Evolutionary conservation across 2,329 filamentous ascomycete species (phyloP), one percentile per base, ranked within the genome.

Genomic region (Exophiala bonariae): DNA sequence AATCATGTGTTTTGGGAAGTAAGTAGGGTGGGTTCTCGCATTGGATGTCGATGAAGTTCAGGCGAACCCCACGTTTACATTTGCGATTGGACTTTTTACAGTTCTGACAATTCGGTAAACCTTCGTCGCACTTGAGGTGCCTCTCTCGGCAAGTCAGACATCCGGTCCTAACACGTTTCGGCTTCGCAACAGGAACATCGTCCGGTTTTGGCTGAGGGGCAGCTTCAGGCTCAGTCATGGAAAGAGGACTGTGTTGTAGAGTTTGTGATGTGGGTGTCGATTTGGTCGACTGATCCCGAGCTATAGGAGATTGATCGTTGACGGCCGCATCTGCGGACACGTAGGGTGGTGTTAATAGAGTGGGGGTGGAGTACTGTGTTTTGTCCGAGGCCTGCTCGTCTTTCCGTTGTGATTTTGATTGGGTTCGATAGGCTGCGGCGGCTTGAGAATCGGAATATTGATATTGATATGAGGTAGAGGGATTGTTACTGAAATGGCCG

Each of bases 41-140:
- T 52, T 85, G 85, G 3, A 85, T 86, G 63, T 96, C 90, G 58
- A 96, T 90, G 61, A 96, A 97, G 69, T 96, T 96, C 32, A 97
- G 75, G 30, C 89, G 81, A 41, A 96, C 76, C 14, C 91, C 92
- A 58, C 90, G 82, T 65, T 91, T 90, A 73, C 92, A 97, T 47
- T 84, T 75, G 41, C 92, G 78, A 61, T 83, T 91, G 42, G 91
- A 93, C 70, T 95, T 96, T 49, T 82, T 81, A 69, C 92, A 96
- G 62, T 96, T 96, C 60, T 86, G 75, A 62, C 81, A 85, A 45
- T 73, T 71, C 8, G 81, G 80, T 50, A 76, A 62, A 4, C 76
- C 84, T 66, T 95, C 89, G 63, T 96, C 91, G 66, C 91, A 96
- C 67, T 96, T 96, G 41, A 96, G 74, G 73, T 96, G 91, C 37